Evolutionary conservation across 768 basidiomycete genomes (phyloP).

Genomic region (Boletus rubropictus): DNA sequence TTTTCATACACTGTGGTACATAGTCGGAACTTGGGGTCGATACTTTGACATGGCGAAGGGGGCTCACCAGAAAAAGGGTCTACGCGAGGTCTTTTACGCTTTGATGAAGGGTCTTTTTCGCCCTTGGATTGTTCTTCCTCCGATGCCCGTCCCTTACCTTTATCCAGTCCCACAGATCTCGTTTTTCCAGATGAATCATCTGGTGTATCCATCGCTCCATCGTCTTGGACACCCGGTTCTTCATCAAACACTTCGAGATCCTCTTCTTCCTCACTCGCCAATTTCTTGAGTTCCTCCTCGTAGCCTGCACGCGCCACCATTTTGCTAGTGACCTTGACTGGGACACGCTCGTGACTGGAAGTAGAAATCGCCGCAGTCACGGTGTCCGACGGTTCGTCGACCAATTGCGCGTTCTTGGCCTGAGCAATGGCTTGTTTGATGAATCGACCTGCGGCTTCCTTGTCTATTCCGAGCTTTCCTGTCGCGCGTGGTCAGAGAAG

Average conservation of each 20-base stretch:
- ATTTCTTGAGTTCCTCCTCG: constrained; percentile 47
- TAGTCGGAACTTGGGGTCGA: background rate
- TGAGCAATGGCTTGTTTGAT: constrained; percentile 79
- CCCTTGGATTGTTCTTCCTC: constrained; percentile 14
- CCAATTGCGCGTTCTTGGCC: constrained; percentile 36
- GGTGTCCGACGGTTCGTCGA: constrained; percentile 27
- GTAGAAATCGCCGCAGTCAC: constrained; percentile 10
- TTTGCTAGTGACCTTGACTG: constrained; percentile 60
- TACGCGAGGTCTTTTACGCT: constrained; percentile 47
- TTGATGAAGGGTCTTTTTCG: constrained; percentile 21
- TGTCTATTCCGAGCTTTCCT: constrained; percentile 57
- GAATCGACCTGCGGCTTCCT: constrained; percentile 73
- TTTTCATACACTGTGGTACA: constrained; percentile 31
- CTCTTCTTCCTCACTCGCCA: constrained; percentile 38
- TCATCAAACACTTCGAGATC: constrained; percentile 36
- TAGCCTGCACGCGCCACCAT: constrained; percentile 68
- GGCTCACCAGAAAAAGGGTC: constrained; percentile 63
- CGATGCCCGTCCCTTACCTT: constrained; percentile 37
- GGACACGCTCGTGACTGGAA: constrained; percentile 30
- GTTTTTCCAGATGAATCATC: constrained; percentile 2
- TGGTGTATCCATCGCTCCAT: constrained; percentile 6
- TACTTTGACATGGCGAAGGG: background rate
- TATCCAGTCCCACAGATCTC: constrained; percentile 13
- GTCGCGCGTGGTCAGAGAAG: background rate
- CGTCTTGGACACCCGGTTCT: constrained; percentile 4